Evolutionary conservation across 768 basidiomycete genomes (phyloP), one percentile per base, ranked within the genome.

Genomic region (Goffeauzyma gilvescens): DNA sequence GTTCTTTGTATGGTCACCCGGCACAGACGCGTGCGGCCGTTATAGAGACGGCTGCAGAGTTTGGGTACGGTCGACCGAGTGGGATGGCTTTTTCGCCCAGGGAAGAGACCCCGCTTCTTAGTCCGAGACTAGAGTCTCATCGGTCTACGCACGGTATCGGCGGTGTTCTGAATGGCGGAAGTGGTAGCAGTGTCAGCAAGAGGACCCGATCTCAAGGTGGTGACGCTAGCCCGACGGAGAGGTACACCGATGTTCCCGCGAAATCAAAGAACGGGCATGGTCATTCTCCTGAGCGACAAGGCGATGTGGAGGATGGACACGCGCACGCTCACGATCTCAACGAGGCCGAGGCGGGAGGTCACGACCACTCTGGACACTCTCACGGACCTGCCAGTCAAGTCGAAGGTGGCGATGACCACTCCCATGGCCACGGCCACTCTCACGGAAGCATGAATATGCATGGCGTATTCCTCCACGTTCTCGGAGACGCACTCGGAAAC

Each of bases 401-500:
- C 15, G 41, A 45, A 18, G 44, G 43, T 10, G 57, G 54, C 18
- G n/a, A n/a, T n/a, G n/a, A n/a, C n/a, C n/a, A n/a, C n/a, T n/a
- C n/a, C n/a, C n/a, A n/a, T n/a, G 61, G 56, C 9, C 53, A 55
- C 30, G 62, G 60, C 4, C 60, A 62, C 36, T 53, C 53, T 9
- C 65, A 68, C 32, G 78, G 76, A 1, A 83, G 79, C 1, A 96
- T 98, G 93, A 98, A 96, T 65, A 95, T 96, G 89, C 79, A 70
- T n/a, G 93, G 87, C 23, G 71, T 98, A 1, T 69, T 96, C 24
- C 66, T 98, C 22, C 93, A 98, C 62, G 93, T 96, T 28, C 63
- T 98, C 33, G 90, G 90, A 25, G 90, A 98, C 67, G 90, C 90
- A 61, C 72, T 98, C 20, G 93, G 93, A 38, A 96, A 98, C 63